Base-by-base conservation (phyloP, 2,329 filamentous ascomycete species). In the Penicillium sp. region DNA sequence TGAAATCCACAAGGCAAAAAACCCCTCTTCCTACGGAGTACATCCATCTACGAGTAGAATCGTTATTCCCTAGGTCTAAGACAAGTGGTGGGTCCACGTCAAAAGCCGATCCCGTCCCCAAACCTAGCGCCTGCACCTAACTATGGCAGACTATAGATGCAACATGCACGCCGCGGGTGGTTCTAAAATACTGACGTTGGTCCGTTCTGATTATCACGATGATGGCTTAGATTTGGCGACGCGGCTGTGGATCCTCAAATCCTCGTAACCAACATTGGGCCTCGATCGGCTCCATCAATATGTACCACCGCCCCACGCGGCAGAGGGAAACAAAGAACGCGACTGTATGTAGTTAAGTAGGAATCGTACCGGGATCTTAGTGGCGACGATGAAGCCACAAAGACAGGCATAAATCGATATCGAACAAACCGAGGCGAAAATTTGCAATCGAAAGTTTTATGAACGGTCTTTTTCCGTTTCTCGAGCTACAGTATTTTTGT, bases 271-370 rank as follows among this genome's bases (percentile, higher is more conserved):
- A 58, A 59, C 58, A 48, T 53, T 43, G 41, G 48, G 35, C 44
- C 41, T 44, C 40, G 33, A 54, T 49, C 47, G 50, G 50, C 51
- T 58, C 22, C 45, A 26, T 48, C 44, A 53, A 59, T 54, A 41
- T 20, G 46, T 37, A 29, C 41, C 20, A 41, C 33, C 25, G 63
- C 60, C 62, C 63, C 62, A 66, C 62, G 62, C 60, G 62, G 57
- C 57, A 57, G 31, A 46, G 42, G 47, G 37, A n/a, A 55, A 57
- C 22, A 55, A 56, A 59, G 41, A 49, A 42, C 37, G 31, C 49
- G 41, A 43, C 54, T 37, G 42, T 29, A 56, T 25, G 49, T 41
- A 22, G 26, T 23, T 7, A 29, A n/a, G 22, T 14, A 23, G n/a
- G 40, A 31, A 47, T 46, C 15, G 27, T 33, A 31, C 9, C 20